Base-by-base conservation (phyloP, 176 grass and related monocot species). In the Triticum timopheevii region DNA sequence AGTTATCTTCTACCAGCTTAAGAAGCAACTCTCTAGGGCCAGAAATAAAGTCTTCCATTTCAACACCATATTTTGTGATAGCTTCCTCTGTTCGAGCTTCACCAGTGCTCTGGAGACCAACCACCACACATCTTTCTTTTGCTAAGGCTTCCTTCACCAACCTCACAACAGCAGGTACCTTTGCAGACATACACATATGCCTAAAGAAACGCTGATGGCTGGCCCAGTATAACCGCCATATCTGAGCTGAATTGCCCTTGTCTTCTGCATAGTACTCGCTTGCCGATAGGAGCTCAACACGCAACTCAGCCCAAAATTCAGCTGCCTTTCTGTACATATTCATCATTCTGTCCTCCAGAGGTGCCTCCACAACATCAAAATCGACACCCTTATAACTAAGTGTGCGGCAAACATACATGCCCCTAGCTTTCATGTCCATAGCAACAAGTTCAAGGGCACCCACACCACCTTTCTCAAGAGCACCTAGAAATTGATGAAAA, bases 351-450 rank as follows among this genome's bases (percentile, higher is more conserved):
- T 96, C 96, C 77, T 96, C 96, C 24, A 98, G 82, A 68, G 71
- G 78, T 84, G 96, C 88, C 87, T 98, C 96, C 72, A 98, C 82
- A 61, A 95, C 88, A 91, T 95, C 92, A 80, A 98, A 98, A 61
- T 94, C 92, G 79, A 68, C 88, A 65, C 82, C 93, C 78, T 98
- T 94, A 87, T 94, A 98, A 90, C 96, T 98, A 78, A 98, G 88
- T 20, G 93, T 96, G 35, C 96, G 94, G 76, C 92, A 98, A 74
- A 98, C 90, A 73, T 96, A 98, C 96, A 98, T 98, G 58, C 96
- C 96, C 87, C 96, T 98, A 82, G 96, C 92, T 91, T 98, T 98
- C 96, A 98, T 95, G 77, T 98, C 96, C 96, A 98, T 98, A 42
- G 96, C 96, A 89, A 98, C 96, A 78, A 98, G 92, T 90, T 98